phyloP scores from a whole-genome alignment of 106 monocot genomes.

The Gastrodia elata region DNA sequence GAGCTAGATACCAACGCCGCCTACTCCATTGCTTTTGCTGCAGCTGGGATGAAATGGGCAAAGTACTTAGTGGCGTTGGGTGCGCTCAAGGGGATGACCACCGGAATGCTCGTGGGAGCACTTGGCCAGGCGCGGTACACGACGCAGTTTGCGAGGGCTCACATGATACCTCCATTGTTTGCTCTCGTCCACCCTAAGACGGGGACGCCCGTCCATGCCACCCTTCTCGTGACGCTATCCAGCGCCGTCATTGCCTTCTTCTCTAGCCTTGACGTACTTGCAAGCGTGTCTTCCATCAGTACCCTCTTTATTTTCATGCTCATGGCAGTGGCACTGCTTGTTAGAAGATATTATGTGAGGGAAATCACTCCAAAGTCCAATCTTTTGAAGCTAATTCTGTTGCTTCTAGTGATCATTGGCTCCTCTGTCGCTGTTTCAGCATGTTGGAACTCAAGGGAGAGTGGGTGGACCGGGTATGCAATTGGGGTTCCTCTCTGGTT shows the following conservation, averaged over 20 bases:
- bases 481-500: conserved; percentile 21
- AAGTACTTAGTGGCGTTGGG: conserved; percentile 25
- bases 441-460: conserved; percentile 19
- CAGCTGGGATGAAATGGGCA: conserved; percentile 27
- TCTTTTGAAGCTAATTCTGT: conserved; percentile 13
- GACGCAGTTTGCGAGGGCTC: conserved; percentile 26
- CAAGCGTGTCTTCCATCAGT: conserved; percentile 18
- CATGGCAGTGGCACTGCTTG: conserved; percentile 23
- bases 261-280: conserved; percentile 20
- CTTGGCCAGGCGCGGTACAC: conserved; percentile 29
- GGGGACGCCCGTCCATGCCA: conserved; percentile 22
- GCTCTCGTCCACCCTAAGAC: conserved; percentile 32
- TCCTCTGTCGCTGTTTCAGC: conserved; percentile 18
- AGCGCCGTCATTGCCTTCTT: conserved; percentile 20
- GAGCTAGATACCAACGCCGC: conserved; percentile 22
- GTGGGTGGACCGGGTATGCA: conserved; percentile 25
- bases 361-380: conserved; percentile 11
- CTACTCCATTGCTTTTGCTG: conserved; percentile 20
- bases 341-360: conserved; percentile 22
- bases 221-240: conserved; percentile 14
- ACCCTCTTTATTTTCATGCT: conserved; percentile 34
- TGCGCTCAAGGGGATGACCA: conserved; percentile 33
- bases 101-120: conserved; percentile 23
- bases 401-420: conserved; percentile 12
- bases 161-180: conserved; percentile 27